Evolutionary conservation across 208 protist genomes (phyloP).

Genomic region (Leishmania mexicana): DNA sequence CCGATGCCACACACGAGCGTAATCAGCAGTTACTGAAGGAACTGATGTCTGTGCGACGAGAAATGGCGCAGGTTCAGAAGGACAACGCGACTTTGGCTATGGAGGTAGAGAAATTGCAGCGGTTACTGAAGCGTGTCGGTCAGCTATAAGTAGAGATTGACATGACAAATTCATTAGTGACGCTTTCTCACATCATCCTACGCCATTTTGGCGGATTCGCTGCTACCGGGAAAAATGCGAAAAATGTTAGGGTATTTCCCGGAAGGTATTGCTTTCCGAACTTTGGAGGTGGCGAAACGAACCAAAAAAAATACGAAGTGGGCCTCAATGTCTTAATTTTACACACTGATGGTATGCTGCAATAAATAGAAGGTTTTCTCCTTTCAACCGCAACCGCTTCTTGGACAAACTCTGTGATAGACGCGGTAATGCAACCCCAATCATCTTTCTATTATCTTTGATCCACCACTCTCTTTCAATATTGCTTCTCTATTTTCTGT

Average conservation of each 20-base stretch:
- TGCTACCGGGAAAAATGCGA: not conserved
- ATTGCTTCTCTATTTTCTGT: not conserved
- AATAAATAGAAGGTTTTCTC: not conserved
- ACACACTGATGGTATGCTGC: not conserved
- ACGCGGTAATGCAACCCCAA: not conserved
- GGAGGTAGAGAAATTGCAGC: constrained; percentile 66
- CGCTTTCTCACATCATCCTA: not conserved
- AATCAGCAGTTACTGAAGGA: constrained; percentile 79
- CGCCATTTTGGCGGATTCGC: not conserved
- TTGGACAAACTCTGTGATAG: not conserved
- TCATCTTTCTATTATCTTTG: not conserved
- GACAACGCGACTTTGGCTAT: constrained; percentile 54
- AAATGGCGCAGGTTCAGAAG: constrained; percentile 43
- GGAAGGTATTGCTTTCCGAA: not conserved
- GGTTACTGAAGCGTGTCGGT: constrained; percentile 33
- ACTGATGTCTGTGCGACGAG: constrained; percentile 50
- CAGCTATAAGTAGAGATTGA: constrained; percentile 12
- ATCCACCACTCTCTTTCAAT: not conserved
- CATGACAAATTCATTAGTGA: not conserved
- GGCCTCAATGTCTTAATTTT: not conserved
- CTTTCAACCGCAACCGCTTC: not conserved
- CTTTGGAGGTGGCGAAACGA: not conserved
- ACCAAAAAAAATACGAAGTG: not conserved
- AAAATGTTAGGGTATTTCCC: not conserved
- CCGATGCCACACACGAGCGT: constrained; percentile 61